Conservation (phyloP, 2,329 filamentous ascomycete species). For the Epichloe coenophiala region DNA sequence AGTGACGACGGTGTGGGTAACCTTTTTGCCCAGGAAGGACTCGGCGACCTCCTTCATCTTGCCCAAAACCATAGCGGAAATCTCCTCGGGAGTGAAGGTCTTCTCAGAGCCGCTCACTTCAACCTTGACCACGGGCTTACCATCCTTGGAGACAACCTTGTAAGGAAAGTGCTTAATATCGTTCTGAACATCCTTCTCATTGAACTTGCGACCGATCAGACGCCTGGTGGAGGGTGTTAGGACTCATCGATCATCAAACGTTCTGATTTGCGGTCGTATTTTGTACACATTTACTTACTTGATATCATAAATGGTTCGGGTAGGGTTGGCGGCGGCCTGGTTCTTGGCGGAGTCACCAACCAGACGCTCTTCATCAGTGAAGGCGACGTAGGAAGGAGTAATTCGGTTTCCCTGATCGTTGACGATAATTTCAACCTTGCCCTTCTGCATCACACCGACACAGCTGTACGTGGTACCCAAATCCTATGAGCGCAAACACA, state of each 20-base stretch:
- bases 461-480: slow-evolving; percentile 81
- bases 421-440: slow-evolving; percentile 88
- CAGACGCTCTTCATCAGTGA: slow-evolving; percentile 91
- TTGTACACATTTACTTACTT: slow-evolving; percentile 46
- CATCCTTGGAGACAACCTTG: slow-evolving; percentile 80
- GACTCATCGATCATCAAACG: background rate
- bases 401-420: slow-evolving; percentile 97
- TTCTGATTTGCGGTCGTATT: background rate
- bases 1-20: slow-evolving; percentile 81
- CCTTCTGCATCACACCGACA: slow-evolving; percentile 91
- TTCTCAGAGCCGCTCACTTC: slow-evolving; percentile 51
- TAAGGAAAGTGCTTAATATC: slow-evolving; percentile 99
- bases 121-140: slow-evolving; percentile 76
- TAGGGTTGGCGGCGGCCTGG: slow-evolving; percentile 72
- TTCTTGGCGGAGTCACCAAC: slow-evolving; percentile 98
- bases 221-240: slow-evolving; percentile 37
- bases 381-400: slow-evolving; percentile 88
- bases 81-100: slow-evolving; percentile 67
- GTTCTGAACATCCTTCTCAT: slow-evolving; percentile 74
- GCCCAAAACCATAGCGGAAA: slow-evolving; percentile 68
- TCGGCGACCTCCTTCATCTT: slow-evolving; percentile 81
- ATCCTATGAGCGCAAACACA: slow-evolving; percentile 33
- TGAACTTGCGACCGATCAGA: slow-evolving; percentile 72
- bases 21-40: slow-evolving; percentile 69
- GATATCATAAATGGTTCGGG: slow-evolving; percentile 65